Base-by-base conservation (phyloP, 768 basidiomycete species). In the Boletales sp. region DNA sequence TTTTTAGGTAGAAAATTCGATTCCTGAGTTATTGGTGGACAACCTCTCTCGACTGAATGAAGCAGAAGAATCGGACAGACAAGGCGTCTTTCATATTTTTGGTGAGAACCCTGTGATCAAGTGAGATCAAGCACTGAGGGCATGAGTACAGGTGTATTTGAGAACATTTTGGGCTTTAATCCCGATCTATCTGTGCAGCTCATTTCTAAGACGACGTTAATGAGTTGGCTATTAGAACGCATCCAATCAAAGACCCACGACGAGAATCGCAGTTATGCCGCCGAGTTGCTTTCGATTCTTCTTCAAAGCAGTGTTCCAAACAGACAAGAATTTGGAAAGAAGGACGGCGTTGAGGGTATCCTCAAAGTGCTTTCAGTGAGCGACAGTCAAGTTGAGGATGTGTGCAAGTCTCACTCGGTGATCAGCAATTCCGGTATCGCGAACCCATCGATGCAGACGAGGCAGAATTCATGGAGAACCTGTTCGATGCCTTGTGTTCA, bases 401-500 rank as follows among this genome's bases (percentile, higher is more conserved):
- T 58, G 45, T 32, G 28, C 40, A 48, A 37, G 44, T 49, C 57
- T 57, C 54, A 59, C 34, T 43, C 5, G 39, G 32, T 48, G 48
- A 40, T 28, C 18, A 96, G 93, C 87, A 87, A 83, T 98, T 86
- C 65, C 86, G 94, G 37, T 79, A 81, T 63, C 78, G 83, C 49
- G 90, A 97, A 62, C 95, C 95, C 13, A 72, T 73, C 0, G 86
- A 94, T 56, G 78, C 86, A 8, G 96, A 98, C 54, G 96, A 99
- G 70, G 76, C 83, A 5, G 96, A 99, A 66, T 98, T 93, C 69
- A 94, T 98, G 94, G 96, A 98, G 65, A 98, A 99, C 67, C 61
- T 92, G 4, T 98, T 98, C 63, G 90, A 97, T 64, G 69, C 84
- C 0, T 69, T 99, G 19, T 98, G 96, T 64, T 94, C 94, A 1